Base-by-base conservation (phyloP, 805 yeast genomes). In the Spathaspora gorwiae region DNA sequence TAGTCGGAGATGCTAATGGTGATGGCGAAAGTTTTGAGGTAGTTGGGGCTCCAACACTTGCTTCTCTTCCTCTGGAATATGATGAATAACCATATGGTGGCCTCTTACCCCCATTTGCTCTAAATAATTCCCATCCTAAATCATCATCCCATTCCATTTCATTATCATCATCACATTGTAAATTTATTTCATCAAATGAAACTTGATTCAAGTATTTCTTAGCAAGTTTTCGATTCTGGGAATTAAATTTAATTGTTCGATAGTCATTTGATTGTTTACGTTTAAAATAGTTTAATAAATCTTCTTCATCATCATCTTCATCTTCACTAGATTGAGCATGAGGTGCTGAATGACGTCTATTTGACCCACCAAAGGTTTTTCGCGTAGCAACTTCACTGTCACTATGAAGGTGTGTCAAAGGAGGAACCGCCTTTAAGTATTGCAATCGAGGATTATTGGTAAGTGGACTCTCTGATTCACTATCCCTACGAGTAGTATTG, bases 161-260 rank as follows among this genome's bases (percentile, higher is more conserved):
- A 35, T 56, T 56, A 12, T 49, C 53, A 31, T 56, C 58, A 35
- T 53, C 56, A 31, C 53, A 64, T 45, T 60, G 59, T 26, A 70
- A 42, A 46, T 78, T 70, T 14, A 79, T 74, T 13, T 83, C 77
- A 57, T 79, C 83, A 53, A 78, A 79, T 2, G 80, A 73, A 1
- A 79, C 81, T 40, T 79, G 58, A 29, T 63, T 63, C 13, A 53
- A 44, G 47, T 57, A 68, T 11, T 50, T 43, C 2, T 11, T 13
- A 15, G 29, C 11, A 12, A 51, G 44, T 26, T 39, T 26, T 5
- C 32, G 31, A 1, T 48, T 45, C 9, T 51, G 46, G 9, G 60
- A 52, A 7, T 7, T 26, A 40, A 58, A 54, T 30, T 46, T 45
- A 43, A 64, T 45, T 29, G 42, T 35, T 26, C 68, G 46, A 49